A percentile compares a stretch with the other conserved stretches of the same genome.
Conservation (phyloP, 1,284 basidiomycete genomes). For the Trichosporon ovoides region DNA sequence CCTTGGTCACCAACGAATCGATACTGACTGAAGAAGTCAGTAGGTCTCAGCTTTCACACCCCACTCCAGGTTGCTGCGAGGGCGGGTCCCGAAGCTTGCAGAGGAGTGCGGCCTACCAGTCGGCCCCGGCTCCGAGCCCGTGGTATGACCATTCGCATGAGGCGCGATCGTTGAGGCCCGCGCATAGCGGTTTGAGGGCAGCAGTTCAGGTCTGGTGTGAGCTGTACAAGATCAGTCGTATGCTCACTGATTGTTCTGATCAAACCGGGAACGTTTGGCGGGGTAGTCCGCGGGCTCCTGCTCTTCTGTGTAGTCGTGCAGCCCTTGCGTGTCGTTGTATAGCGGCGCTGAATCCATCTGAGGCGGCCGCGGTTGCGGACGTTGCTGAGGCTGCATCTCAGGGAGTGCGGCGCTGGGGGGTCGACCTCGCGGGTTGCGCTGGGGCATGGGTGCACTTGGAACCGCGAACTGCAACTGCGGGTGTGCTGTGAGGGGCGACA, state of each 20-base stretch:
- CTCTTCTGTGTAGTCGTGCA: too few species aligned
- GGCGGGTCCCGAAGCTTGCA: not conserved
- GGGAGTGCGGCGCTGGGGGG: not conserved
- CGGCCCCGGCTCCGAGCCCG: not conserved
- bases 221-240: not conserved
- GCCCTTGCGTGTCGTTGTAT: too few species aligned
- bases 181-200: not conserved
- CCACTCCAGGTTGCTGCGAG: slow-evolving; percentile 10
- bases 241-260: not conserved
- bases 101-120: not conserved
- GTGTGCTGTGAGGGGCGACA: not conserved
- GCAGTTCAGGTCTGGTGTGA: not conserved
- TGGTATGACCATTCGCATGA: not conserved
- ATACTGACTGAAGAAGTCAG: too few species aligned
- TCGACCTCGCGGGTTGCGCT: not conserved
- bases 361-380: too few species aligned
- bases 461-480: not conserved
- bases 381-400: too few species aligned
- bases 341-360: too few species aligned
- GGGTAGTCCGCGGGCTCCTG: not conserved
- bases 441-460: not conserved
- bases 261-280: not conserved
- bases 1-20: too few species aligned
- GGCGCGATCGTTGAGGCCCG: not conserved
- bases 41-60: not conserved